Evolutionary conservation across 2,329 filamentous ascomycete species (phyloP), one percentile per base, ranked within the genome.

Genomic region (Westerdykella sp.): DNA sequence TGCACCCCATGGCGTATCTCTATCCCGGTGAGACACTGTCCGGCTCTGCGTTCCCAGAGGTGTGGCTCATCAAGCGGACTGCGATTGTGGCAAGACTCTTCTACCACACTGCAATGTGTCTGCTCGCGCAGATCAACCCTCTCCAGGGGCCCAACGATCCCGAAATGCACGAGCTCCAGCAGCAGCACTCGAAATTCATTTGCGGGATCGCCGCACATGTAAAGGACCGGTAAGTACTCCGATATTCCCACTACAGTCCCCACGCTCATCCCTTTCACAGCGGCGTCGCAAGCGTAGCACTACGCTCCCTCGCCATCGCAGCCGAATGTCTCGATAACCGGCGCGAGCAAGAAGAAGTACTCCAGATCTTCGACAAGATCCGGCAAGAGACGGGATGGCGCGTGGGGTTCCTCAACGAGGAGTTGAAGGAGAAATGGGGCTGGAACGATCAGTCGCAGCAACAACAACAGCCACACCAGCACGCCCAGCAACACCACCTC

Each of bases 201-300:
- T 96, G 90, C 60, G 91, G 91, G 12, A 94, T 97, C 48, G 82
- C 87, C 18, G 86, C 87, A 2, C 88, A 95, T 60, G 81, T 84
- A 40, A 86, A 89, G 56, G 88, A 95, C 60, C 76, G 80, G 73
- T 77, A 60, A 54, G 69, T 28, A 7, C 25, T 10, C 25, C 3
- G 11, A 10, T 28, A 28, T 10, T 3, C 7, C 25, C 3, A 2
- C 60, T 10, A 5, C 15, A 14, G n/a, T 30, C 14, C 22, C 30
- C 5, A 11, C 44, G 16, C 45, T 54, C 37, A 54, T 37, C n/a
- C 39, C 12, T 7, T 13, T 10, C 13, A 9, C 45, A 76, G 77
- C 21, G 87, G 86, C 22, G 81, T 95, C 25, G 81, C 85, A 9
- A 85, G 80, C 39, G 82, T 95, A 9, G 87, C 87, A 2, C 79